Percentiles rank a stretch among this genome's conserved stretches.
phyloP scores from a whole-genome alignment of 2,329 filamentous ascomycete species.

The Bipolaris cookei region DNA sequence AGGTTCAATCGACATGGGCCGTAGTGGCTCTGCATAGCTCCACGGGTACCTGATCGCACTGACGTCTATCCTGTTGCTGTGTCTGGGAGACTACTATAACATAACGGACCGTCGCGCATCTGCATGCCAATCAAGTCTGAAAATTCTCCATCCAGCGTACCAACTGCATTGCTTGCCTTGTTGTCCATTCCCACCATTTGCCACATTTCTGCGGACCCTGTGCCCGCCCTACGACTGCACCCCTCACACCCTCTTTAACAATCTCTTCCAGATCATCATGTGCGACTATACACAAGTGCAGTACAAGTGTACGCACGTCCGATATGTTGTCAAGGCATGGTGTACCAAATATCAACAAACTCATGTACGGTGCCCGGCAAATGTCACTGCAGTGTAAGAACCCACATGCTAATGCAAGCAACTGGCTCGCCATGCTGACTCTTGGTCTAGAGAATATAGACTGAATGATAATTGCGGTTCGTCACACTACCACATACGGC shows the following conservation, averaged over 20 bases:
- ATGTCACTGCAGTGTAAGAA: slow-evolving; percentile 59
- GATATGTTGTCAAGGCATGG: slow-evolving; percentile 63
- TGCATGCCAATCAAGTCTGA: slow-evolving; percentile 16
- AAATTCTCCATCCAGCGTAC: slow-evolving; percentile 11
- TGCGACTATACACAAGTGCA: slow-evolving; percentile 67
- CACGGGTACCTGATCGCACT: slow-evolving; percentile 34
- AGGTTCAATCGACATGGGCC: slow-evolving; percentile 22
- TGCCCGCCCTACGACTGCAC: slow-evolving; percentile 11
- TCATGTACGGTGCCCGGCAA: slow-evolving; percentile 62
- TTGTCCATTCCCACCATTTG: slow-evolving; percentile 6
- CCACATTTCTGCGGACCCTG: neutral
- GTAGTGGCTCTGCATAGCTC: slow-evolving; percentile 20
- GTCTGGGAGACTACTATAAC: slow-evolving; percentile 23
- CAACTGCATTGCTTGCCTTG: slow-evolving; percentile 12
- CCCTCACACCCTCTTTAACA: slow-evolving; percentile 2
- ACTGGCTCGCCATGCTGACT: slow-evolving; percentile 16
- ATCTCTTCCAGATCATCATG: slow-evolving; percentile 50
- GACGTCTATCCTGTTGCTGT: slow-evolving; percentile 21
- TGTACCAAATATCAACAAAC: slow-evolving; percentile 61
- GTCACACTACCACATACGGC: slow-evolving; percentile 15
- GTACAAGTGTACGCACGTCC: slow-evolving; percentile 62
- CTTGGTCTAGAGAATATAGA: slow-evolving; percentile 52
- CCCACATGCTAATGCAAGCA: neutral
- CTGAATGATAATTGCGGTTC: slow-evolving; percentile 57
- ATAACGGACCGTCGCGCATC: slow-evolving; percentile 28